Conservation (phyloP, 2,329 filamentous ascomycete genomes). For the Ascochyta koolunga region DNA sequence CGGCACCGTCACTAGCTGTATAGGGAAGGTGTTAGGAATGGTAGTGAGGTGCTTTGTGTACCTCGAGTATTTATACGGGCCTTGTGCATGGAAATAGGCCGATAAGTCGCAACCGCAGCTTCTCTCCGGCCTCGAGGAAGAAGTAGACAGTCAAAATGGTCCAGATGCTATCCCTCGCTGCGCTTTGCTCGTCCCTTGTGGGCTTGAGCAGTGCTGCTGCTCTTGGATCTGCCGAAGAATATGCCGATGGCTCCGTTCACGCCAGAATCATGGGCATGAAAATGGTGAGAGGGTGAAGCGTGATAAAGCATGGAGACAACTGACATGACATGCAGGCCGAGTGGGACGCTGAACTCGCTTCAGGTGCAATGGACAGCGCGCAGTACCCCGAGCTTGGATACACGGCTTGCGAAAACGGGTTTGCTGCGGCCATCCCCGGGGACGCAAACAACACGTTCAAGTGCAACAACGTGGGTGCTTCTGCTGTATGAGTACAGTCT, state of each 20-base stretch:
- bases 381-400: slow-evolving; percentile 38
- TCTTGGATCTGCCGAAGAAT: slow-evolving; percentile 37
- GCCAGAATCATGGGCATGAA: slow-evolving; percentile 44
- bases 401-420: slow-evolving; percentile 40
- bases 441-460: slow-evolving; percentile 45
- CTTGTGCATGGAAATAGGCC: not conserved
- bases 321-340: slow-evolving; percentile 26
- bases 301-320: too few species aligned
- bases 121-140: not conserved
- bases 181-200: slow-evolving; percentile 25
- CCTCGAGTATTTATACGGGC: slow-evolving; percentile 10
- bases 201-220: slow-evolving; percentile 30
- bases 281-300: slow-evolving; percentile 17
- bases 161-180: slow-evolving; percentile 17
- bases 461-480: slow-evolving; percentile 42
- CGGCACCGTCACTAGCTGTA: slow-evolving; percentile 7
- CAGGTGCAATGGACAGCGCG: slow-evolving; percentile 35
- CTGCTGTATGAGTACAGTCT: too few species aligned
- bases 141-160: slow-evolving; percentile 19
- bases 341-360: slow-evolving; percentile 34
- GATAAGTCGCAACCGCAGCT: slow-evolving; percentile 5
- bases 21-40: slow-evolving; percentile 10
- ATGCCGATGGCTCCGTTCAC: slow-evolving; percentile 44
- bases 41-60: slow-evolving; percentile 1
- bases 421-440: slow-evolving; percentile 42